A percentile compares a stretch with the other conserved stretches of the same genome.
Evolutionary conservation across 257 asterid genomes (phyloP).

Genomic region (Scutellaria baicalensis): DNA sequence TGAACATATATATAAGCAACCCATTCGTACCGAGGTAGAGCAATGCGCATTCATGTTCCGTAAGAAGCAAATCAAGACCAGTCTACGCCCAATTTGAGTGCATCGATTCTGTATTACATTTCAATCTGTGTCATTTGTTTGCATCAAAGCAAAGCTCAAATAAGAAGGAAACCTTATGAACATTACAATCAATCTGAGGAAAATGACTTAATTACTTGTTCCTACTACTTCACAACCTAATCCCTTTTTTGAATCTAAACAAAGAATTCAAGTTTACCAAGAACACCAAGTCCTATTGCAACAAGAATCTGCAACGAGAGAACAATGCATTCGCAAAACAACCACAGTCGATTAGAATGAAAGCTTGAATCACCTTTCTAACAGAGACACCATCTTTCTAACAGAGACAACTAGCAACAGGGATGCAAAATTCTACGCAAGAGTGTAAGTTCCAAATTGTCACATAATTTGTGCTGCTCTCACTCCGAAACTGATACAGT

Average conservation of each 20-base stretch:
- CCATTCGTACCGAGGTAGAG: slow-evolving; percentile 3
- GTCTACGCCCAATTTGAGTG: neutral
- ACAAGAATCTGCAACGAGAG: neutral
- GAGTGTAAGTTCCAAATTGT: neutral
- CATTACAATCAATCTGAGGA: neutral
- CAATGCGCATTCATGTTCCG: neutral
- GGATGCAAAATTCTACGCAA: neutral
- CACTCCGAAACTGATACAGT: too few species aligned
- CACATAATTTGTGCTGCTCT: neutral
- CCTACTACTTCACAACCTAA: neutral
- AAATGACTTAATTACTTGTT: neutral
- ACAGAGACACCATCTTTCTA: too few species aligned
- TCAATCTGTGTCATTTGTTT: neutral
- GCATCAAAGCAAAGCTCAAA: neutral
- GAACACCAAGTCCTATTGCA: neutral
- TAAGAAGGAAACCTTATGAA: neutral
- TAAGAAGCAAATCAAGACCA: neutral
- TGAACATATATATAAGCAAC: neutral
- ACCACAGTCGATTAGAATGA: neutral
- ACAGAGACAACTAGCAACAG: neutral
- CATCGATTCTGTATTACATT: neutral
- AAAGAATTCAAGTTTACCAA: too few species aligned
- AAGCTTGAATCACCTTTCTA: neutral
- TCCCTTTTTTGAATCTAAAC: too few species aligned
- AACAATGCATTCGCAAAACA: neutral